These are phyloP conservation scores for Botryosphaeria dothidea DNA, from an alignment of 2,329 filamentous ascomycete genomes.

Conservation along the genomic window DNA sequence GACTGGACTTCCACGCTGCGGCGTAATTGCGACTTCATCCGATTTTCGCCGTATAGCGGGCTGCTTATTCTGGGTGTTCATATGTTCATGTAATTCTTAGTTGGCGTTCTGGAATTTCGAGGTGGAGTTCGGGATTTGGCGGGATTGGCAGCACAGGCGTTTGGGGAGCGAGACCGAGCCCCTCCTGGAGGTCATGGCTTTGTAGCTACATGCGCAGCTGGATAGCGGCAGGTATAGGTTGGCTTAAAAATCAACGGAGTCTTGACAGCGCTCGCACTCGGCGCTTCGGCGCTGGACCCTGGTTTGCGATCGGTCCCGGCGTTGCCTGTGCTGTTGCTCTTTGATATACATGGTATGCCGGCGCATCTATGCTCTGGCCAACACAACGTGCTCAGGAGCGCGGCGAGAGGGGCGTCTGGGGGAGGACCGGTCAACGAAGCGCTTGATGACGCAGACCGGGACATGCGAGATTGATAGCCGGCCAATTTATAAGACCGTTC, in stretches of 20 bases:
- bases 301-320: constrained; percentile 6
- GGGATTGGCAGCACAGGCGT: constrained; percentile 12
- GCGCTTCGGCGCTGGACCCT: constrained; percentile 4
- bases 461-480: constrained; percentile 16
- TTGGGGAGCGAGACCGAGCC: constrained; percentile 1
- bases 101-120: not conserved
- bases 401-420: not conserved
- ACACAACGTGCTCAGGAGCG: not conserved
- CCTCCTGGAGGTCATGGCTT: not conserved
- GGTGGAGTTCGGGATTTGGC: not conserved
- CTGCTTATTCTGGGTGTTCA: not conserved
- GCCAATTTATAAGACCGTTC: constrained; percentile 18
- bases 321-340: not conserved
- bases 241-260: not conserved
- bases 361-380: not conserved
- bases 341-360: not conserved
- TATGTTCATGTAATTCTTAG: not conserved
- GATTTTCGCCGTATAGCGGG: not conserved
- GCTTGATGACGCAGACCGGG: constrained; percentile 8
- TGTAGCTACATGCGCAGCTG: not conserved
- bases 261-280: not conserved
- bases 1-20: not conserved
- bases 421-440: constrained; percentile 2
- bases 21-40: not conserved
- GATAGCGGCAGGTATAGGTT: not conserved